Percentiles rank a stretch among this genome's conserved stretches.
Conservation (phyloP, 1,284 basidiomycete genomes). For the Prillingera fragicola region DNA sequence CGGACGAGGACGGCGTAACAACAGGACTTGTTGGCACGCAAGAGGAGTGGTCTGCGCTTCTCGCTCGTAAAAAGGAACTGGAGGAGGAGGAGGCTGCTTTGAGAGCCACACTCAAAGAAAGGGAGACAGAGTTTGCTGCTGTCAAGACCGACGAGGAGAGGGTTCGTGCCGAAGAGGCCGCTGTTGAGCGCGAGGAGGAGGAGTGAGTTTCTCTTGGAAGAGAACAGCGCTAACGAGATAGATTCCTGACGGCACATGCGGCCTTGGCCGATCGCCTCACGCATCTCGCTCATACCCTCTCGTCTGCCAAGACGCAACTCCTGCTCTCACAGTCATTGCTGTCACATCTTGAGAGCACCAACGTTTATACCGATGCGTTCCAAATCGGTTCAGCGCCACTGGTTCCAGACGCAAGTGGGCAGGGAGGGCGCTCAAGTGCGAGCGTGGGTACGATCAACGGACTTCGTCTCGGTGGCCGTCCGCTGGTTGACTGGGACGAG, state of each 20-base stretch:
- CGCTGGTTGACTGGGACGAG: constrained; percentile 91
- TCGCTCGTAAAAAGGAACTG: constrained; percentile 52
- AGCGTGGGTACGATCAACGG: constrained; percentile 93
- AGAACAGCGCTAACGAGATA: constrained; percentile 38
- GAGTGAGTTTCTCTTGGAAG: constrained; percentile 36
- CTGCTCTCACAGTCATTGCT: constrained; percentile 44
- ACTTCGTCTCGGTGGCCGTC: constrained; percentile 78
- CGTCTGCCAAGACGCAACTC: constrained; percentile 37
- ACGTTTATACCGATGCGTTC: constrained; percentile 98
- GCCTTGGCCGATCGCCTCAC: constrained; percentile 18
- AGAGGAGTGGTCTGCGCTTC: constrained; percentile 55
- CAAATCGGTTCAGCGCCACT: constrained; percentile 74
- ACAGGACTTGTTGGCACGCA: constrained; percentile 40
- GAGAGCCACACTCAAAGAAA: constrained; percentile 43
- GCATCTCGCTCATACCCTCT: constrained; percentile 20
- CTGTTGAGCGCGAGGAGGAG: constrained; percentile 69
- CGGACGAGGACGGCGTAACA: too few relatives aligned
- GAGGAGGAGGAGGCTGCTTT: constrained; percentile 63
- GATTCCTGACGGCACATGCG: constrained; percentile 36
- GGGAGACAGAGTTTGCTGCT: constrained; percentile 65
- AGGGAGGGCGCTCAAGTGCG: constrained; percentile 53
- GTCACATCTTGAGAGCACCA: constrained; percentile 73
- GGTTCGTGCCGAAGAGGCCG: constrained; percentile 65
- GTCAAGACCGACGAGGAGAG: constrained; percentile 68
- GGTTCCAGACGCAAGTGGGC: constrained; percentile 4